Percentiles rank a stretch among this genome's conserved stretches.
phyloP scores from a whole-genome alignment of 345 rosid species.

The Turnera subulata region DNA sequence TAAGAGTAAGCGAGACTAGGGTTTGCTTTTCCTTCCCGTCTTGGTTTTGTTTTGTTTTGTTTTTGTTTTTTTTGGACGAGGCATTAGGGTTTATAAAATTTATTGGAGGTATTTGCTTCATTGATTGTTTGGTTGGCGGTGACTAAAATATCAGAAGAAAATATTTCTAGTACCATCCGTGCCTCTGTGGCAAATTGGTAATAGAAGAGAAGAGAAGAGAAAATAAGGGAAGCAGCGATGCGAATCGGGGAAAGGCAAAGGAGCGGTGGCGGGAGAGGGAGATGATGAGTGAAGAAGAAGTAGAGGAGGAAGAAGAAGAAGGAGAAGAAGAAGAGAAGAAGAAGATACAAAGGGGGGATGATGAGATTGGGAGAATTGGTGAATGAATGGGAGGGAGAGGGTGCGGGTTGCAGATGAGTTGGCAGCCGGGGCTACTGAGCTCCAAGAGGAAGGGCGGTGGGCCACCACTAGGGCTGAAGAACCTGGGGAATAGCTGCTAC shows the following conservation, averaged over 20 bases:
- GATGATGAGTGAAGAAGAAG: constrained; percentile 1
- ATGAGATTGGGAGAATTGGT: neutral
- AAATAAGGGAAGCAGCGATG: neutral
- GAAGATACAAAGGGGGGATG: neutral
- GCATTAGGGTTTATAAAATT: too few species aligned
- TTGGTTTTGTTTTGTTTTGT: too few species aligned
- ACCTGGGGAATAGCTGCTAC: constrained; percentile 97
- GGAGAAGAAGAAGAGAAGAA: neutral
- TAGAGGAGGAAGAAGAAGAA: constrained; percentile 13
- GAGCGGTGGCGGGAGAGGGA: too few species aligned
- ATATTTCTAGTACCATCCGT: too few species aligned
- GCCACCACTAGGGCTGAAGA: constrained; percentile 87
- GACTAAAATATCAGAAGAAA: too few species aligned
- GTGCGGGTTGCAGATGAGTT: constrained; percentile 54
- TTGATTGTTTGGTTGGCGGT: too few species aligned
- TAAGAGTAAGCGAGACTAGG: too few species aligned
- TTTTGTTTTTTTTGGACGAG: too few species aligned
- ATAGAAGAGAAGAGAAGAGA: neutral
- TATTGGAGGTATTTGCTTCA: too few species aligned
- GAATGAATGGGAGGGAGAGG: constrained; percentile 26
- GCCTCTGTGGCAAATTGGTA: too few species aligned
- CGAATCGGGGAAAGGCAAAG: neutral
- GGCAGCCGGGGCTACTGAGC: constrained; percentile 90
- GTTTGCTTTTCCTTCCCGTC: too few species aligned
- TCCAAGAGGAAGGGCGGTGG: constrained; percentile 65